Conservation (phyloP, 305 asterid genomes). For the Fraxinus platypoda region DNA sequence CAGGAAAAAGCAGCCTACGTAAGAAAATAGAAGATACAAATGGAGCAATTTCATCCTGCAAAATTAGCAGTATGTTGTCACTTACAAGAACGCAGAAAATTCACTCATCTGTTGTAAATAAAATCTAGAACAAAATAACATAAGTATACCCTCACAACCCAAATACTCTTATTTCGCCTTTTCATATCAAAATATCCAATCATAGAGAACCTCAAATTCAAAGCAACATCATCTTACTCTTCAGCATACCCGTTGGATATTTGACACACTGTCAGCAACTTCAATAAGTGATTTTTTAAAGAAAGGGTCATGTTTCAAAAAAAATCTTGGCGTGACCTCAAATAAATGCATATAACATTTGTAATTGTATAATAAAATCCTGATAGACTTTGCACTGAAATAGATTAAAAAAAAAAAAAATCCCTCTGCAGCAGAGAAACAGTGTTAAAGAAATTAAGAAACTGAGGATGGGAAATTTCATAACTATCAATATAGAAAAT, state of each 20-base stretch:
- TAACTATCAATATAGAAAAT: neutral
- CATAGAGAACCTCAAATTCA: neutral
- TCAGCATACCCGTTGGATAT: neutral
- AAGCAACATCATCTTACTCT: neutral
- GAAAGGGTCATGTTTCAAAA: neutral
- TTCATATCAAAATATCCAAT: neutral
- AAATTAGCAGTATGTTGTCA: constrained; percentile 24
- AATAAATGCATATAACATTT: neutral
- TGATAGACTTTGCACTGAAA: constrained; percentile 2
- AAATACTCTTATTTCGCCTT: neutral
- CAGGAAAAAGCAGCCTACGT: constrained; percentile 85
- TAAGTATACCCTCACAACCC: constrained; percentile 8
- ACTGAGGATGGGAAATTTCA: neutral
- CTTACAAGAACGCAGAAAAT: constrained; percentile 8
- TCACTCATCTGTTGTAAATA: neutral
- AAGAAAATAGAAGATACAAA: constrained; percentile 77
- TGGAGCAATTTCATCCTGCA: constrained; percentile 86
- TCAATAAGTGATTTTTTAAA: neutral
- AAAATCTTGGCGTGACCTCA: neutral
- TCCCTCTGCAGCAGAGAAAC: neutral
- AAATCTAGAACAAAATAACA: neutral
- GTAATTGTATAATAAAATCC: neutral
- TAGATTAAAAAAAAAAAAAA: neutral
- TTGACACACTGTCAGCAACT: neutral
- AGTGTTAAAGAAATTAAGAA: neutral